Conservation (phyloP, 768 basidiomycete genomes). For the Pisolithus albus region DNA sequence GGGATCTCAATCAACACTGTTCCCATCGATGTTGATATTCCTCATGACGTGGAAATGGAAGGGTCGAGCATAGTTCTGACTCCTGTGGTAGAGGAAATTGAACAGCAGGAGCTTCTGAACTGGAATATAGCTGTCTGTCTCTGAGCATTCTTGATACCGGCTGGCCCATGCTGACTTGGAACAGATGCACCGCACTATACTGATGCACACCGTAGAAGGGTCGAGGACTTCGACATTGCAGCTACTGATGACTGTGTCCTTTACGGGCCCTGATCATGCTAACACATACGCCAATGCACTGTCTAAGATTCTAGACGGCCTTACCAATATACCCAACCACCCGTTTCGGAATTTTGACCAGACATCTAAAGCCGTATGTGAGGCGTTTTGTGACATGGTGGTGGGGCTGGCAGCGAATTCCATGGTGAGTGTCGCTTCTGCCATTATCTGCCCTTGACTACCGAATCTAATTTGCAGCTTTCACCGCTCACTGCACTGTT, state of each 20-base stretch:
- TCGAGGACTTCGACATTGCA: conserved; percentile 45
- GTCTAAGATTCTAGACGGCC: conserved; percentile 29
- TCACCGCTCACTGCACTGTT: conserved; percentile 44
- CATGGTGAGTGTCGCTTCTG: conserved; percentile 31
- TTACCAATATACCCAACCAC: conserved; percentile 19
- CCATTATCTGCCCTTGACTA: conserved; percentile 1
- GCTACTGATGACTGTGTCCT: conserved; percentile 36
- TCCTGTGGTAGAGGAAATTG: conserved; percentile 23
- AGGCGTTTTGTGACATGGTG: conserved; percentile 36
- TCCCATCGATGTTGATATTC: conserved; percentile 15
- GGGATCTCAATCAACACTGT: conserved; percentile 6
- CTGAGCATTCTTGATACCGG: not conserved
- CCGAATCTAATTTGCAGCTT: conserved; percentile 30
- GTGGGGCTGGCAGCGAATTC: conserved; percentile 29
- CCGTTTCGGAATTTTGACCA: conserved; percentile 14
- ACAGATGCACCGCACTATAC: conserved; percentile 55
- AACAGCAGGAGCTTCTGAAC: conserved; percentile 37
- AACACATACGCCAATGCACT: conserved; percentile 38
- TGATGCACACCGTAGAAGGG: conserved; percentile 45
- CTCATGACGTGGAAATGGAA: conserved; percentile 32
- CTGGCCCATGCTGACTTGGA: conserved; percentile 1
- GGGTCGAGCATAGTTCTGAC: conserved; percentile 11
- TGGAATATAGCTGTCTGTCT: conserved; percentile 51
- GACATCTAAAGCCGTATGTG: conserved; percentile 24
- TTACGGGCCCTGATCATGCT: conserved; percentile 18